Evolutionary conservation across 768 basidiomycete species (phyloP), one percentile per base, ranked within the genome.

Genomic region (Auricularia sp.): DNA sequence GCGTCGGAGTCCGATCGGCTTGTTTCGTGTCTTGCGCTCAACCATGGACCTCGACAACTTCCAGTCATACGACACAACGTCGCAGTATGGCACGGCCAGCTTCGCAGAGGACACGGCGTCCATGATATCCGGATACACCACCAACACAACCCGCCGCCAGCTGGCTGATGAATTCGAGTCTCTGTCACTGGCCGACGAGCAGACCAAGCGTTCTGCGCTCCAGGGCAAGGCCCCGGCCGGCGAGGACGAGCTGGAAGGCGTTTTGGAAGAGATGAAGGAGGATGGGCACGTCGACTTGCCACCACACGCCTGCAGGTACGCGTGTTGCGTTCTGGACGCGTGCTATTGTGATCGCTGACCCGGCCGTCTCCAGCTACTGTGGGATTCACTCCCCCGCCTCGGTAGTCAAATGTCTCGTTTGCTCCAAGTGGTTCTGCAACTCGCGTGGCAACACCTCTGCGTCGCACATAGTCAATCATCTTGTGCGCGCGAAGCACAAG

Each of bases 401-500:
- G 42, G 97, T 99, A 33, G 97, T 98, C 67, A 97, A 96, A 76
- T 96, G 94, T 70, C 82, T 94, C 61, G 73, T 95, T 61, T 96
- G 94, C 72, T 83, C 87, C 21, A 95, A 95, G 74, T 96, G 94
- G 94, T 99, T 99, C 75, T 99, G 97, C 81, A 99, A 99, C 74
- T 96, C 96, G 11, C 86, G 97, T 37, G 95, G 95, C 65, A 97
- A 97, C 72, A 97, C 95, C 3, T 97, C 95, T 1, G 94, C 95
- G 1, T 98, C 96, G 1, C 97, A 99, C 74, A 98, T 99, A 70
- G 96, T 99, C 69, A 98, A 98, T 75, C 97, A 99, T 78, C 85
- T 99, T 66, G 97, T 99, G 61, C 93, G 96, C 72, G 95, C 97
- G 36, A 98, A 98, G 77, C 97, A 99, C 79, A 98, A 98, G 78